Evolutionary conservation across 2,329 filamentous ascomycete species (phyloP), one percentile per base, ranked within the genome.

Genomic region (Rosellinia necatrix): DNA sequence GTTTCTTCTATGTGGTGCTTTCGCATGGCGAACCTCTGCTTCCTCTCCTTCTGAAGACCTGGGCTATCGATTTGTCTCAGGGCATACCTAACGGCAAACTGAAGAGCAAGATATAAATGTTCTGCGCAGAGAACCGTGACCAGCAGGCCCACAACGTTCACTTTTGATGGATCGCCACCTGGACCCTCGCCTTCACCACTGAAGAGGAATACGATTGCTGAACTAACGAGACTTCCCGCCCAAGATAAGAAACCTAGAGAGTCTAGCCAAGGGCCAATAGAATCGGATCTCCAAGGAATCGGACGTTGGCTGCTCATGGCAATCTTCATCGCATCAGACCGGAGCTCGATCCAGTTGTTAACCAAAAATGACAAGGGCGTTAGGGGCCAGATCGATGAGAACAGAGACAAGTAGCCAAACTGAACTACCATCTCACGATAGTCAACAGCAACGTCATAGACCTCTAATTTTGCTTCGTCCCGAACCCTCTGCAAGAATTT

Each of bases 281-380:
- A 94, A 74, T 97, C 94, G 1, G 91, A 87, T 49, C 94, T 86
- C 83, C 89, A 91, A 0, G 94, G 94, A 32, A 90, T 91, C 0
- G 94, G 94, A 3, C 94, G 87, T 67, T 93, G 89, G 79, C 91
- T 92, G 72, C 92, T 89, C 43, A 91, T 81, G 53, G 92, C 92
- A 66, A 97, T 96, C 73, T 99, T 99, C 76, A 96, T 83, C 2
- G 93, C 92, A 70, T 99, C 94, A 0, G 91, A 91, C 37, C 94
- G 89, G 34, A 97, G 83, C 71, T 97, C 94, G 54, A 99, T 78
- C 92, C 93, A 97, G 76, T 97, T 96, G 76, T 97, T 97, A 73
- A 94, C 78, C 10, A 97, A 77, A 76, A 97, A 97, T 1, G 89
- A 93, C 53, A 91, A 81, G 2, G 89, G 88, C 0, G 93, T 92